Base-by-base conservation (phyloP, 345 rosid genomes). In the Rhizophora apiculata region DNA sequence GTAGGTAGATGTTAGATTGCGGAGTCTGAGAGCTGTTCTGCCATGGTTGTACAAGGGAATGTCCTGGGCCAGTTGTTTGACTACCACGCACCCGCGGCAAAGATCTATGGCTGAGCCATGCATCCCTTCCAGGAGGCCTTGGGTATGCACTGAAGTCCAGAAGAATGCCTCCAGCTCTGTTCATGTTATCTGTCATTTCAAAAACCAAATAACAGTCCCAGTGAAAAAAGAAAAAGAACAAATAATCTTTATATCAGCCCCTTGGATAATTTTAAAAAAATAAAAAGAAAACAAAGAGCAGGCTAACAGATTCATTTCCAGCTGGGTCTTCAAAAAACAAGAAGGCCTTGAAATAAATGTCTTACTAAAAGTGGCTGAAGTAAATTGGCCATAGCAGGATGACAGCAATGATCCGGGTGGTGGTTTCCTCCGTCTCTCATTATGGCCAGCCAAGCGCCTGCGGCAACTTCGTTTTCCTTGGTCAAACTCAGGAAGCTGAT, bases 351-450 rank as follows among this genome's bases (percentile, higher is more conserved):
- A 39, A 69, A 43, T 65, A 53, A 62, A 62, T 76, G 56, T 32
- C 83, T 74, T 60, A 91, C 96, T 93, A 66, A 79, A 83, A 24
- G 82, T 67, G 10, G 93, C 80, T 1, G 93, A 79, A 71, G 89
- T 63, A 36, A 84, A 74, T 52, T 88, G 75, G 52, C 83, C 78
- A 52, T 82, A 82, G 65, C 84, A 88, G 68, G 91, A 72, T 36
- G 90, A 68, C 53, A 86, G 57, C 62, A 90, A 66, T 16, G 93
- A 85, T 68, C 94, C 88, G 6, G 89, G 83, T 34, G 90, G 91
- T 19, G 94, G 98, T 81, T 96, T 96, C 87, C 99, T 89, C 4
- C 98, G 80, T 13, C 99, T 90, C 79, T 90, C 99, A n/a, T 95
- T 95, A 68, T 95, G 99, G 19, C 97, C 97, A 22, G 98, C 98